phyloP scores from a whole-genome alignment of 2,329 filamentous ascomycete species.

The Ophiostoma ips region DNA sequence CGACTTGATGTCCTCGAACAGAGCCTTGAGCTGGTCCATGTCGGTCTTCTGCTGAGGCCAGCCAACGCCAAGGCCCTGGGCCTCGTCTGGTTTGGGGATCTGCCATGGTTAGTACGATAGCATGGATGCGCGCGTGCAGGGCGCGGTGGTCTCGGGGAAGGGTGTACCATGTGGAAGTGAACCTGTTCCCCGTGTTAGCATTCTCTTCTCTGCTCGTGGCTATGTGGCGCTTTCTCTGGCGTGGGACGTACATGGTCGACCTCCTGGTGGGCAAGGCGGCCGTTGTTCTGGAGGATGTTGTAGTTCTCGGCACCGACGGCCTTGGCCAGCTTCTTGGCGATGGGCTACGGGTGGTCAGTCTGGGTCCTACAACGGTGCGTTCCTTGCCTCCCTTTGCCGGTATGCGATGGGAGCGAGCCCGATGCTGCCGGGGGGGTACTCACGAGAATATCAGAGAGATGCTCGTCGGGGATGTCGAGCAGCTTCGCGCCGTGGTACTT shows the following conservation, averaged over 20 bases:
- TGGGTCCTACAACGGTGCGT: no score
- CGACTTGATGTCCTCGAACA: constrained; percentile 72
- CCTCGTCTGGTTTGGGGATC: constrained; percentile 86
- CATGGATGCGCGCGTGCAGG: background rate
- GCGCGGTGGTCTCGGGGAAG: no score
- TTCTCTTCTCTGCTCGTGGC: background rate
- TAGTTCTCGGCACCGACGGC: constrained; percentile 69
- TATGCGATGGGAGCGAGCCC: no score
- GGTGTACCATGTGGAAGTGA: constrained; percentile 80
- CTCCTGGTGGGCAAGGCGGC: constrained; percentile 75
- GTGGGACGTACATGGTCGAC: constrained; percentile 68
- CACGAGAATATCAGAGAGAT: constrained; percentile 69
- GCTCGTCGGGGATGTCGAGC: constrained; percentile 80
- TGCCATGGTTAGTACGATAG: constrained; percentile 19
- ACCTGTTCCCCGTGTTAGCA: constrained; percentile 37
- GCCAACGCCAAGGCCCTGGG: constrained; percentile 55
- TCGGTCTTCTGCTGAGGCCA: constrained; percentile 69
- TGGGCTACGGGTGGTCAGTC: constrained; percentile 34
- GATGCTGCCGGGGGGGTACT: constrained; percentile 17
- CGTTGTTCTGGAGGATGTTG: constrained; percentile 96
- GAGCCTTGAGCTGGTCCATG: constrained; percentile 69
- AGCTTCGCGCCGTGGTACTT: constrained; percentile 91
- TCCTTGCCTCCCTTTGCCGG: no score
- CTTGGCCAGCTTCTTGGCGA: constrained; percentile 73
- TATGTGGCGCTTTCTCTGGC: background rate